A percentile compares a stretch with the other conserved stretches of the same genome.
phyloP scores from a whole-genome alignment of 352 stramenopile genomes.

The Globisporangium acanthophoron region DNA sequence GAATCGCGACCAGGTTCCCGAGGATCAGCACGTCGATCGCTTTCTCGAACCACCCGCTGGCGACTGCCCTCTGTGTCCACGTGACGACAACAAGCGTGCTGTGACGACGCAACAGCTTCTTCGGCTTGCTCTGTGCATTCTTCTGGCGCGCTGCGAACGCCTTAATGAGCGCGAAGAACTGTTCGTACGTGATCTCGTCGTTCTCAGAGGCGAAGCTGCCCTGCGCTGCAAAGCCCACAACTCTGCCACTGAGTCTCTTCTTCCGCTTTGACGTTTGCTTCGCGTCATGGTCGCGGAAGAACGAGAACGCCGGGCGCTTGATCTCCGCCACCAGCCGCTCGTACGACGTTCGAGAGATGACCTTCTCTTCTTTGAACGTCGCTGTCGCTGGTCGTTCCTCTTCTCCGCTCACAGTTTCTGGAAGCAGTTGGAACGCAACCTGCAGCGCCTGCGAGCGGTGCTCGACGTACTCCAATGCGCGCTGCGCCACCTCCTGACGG shows the following conservation, averaged over 20 bases:
- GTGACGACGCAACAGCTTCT: conserved; percentile 9
- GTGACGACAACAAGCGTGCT: conserved; percentile 14
- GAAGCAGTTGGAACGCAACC: conserved; percentile 38
- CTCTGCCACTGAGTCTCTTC: conserved; percentile 2
- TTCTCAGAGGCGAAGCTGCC: neutral
- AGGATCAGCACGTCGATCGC: conserved; percentile 34
- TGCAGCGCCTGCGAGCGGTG: conserved; percentile 44
- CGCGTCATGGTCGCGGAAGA: conserved; percentile 19
- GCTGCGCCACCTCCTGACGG: conserved; percentile 31
- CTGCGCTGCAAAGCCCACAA: neutral
- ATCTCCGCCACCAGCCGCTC: conserved; percentile 22
- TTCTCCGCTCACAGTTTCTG: conserved; percentile 2
- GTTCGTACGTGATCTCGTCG: conserved; percentile 19
- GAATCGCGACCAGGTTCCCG: conserved; percentile 37
- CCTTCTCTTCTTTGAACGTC: conserved; percentile 12
- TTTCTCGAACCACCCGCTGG: conserved; percentile 28
- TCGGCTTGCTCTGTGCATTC: conserved; percentile 10
- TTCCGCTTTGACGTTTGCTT: conserved; percentile 8
- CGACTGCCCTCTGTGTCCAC: conserved; percentile 21
- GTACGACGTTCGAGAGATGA: conserved; percentile 23
- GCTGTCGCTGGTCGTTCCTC: neutral
- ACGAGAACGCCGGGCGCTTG: conserved; percentile 23
- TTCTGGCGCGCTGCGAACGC: conserved; percentile 20
- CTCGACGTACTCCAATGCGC: conserved; percentile 19
- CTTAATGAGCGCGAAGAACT: conserved; percentile 28